Evolutionary conservation across 1,139 yeast species (phyloP).

Genomic region (Yamadazyma diddensiae): DNA sequence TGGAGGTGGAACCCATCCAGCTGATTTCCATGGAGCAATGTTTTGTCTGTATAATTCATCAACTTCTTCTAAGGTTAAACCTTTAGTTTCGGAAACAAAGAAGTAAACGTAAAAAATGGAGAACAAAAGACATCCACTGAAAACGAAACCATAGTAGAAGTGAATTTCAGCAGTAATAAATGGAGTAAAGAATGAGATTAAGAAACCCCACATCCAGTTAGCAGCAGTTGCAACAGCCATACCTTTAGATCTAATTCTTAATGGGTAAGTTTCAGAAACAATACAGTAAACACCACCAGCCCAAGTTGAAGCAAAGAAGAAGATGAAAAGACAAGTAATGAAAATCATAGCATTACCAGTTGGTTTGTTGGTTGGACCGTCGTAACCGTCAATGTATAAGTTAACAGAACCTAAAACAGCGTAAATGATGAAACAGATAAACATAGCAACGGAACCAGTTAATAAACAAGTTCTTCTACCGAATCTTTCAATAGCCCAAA

Average conservation of each 20-base stretch:
- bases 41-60: conserved; percentile 34
- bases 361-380: conserved; percentile 33
- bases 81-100: conserved; percentile 47
- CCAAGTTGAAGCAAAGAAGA: conserved; percentile 85
- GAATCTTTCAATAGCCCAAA: conserved; percentile 62
- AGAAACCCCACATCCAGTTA: conserved; percentile 40
- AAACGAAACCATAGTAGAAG: conserved; percentile 14
- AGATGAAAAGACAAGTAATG: conserved; percentile 73
- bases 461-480: conserved; percentile 72
- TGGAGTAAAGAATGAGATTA: conserved; percentile 34
- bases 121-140: conserved; percentile 13
- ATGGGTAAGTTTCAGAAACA: conserved; percentile 32
- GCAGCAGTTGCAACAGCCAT: conserved; percentile 36
- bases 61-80: conserved; percentile 43
- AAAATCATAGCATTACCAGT: conserved; percentile 77
- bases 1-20: conserved; percentile 42
- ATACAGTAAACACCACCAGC: conserved; percentile 82
- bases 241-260: conserved; percentile 27
- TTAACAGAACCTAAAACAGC: conserved; percentile 58
- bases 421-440: conserved; percentile 40
- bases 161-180: conserved; percentile 20
- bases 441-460: conserved; percentile 38
- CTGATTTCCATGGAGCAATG: conserved; percentile 47
- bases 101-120: conserved; percentile 41
- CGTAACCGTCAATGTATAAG: conserved; percentile 54